Base-by-base conservation (phyloP, 2,329 filamentous ascomycete species). In the Cadophora sp. region DNA sequence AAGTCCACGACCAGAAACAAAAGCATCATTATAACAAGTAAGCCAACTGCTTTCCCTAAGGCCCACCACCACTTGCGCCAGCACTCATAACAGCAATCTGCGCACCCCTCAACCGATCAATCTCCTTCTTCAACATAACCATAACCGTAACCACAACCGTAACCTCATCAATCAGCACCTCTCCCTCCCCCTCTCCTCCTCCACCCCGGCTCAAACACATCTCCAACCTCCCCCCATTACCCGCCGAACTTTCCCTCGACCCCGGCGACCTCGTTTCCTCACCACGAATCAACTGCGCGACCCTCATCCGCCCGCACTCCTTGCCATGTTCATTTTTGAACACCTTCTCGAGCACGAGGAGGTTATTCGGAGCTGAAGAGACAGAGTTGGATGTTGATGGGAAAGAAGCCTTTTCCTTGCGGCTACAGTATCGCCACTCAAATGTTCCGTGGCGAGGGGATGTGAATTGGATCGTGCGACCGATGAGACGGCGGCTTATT, bases 101-200 rank as follows among this genome's bases (percentile, higher is more conserved):
- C 59, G 84, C 76, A 67, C 80, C 74, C 66, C 85, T 80, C 70
- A 85, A 79, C 50, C 87, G 79, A 75, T 90, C 88, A 59, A 88
- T 79, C 80, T 90, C 89, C 77, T 85, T 87, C 83, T 90, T 90
- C 71, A 90, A 75, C 87, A 91, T 88, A 18, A 83, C 76, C 65
- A 90, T 71, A 66, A 83, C 87, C 18, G 84, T 88, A 51, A 83
- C 82, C 20, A 89, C 81, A 11, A 85, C 80, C 22, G 89, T 68
- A n/a, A 81, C 78, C 72, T 86, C 80, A 16, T 78, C 79, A 66
- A 84, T 76, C 72, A 85, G 77, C 24, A 72, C 66, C 36, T 64
- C 59, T 13, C 43, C 78, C 76, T 22, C 22, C 58, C 73, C 72
- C 3, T 63, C 27, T 30, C 27, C 27, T 6, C 6, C 27, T 30